Base-by-base conservation (phyloP, 768 basidiomycete species). In the Pulveroboletus frians region DNA sequence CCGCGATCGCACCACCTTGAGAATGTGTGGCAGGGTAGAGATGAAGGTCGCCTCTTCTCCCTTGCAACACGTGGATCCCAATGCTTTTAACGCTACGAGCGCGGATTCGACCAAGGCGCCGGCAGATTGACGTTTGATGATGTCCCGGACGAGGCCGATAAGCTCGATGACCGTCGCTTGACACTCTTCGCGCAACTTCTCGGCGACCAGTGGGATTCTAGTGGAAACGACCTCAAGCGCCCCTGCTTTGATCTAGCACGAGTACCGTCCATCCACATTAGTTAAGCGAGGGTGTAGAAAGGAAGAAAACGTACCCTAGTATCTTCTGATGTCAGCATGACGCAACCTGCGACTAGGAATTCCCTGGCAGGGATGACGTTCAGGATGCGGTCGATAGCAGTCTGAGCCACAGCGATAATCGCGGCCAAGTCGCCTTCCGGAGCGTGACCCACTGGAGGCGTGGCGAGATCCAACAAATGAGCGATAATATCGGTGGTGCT, bases 11-110 rank as follows among this genome's bases (percentile, higher is more conserved):
- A 80, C 72, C 3, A 74, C 68, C 11, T 69, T 64, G 18, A 94
- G 67, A 3, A 88, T 59, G 5, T 73, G 63, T 2, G 88, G 85
- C 8, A 94, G 64, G 3, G 79, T 68, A 15, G 76, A 73, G 0
- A 82, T 71, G 6, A 95, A 63, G 0, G 77, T 61, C 9, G 73
- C 62, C 55, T 92, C 88, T 67, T 97, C 93, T 30, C 81, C 81
- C 0, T 76, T 47, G 39, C 74, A 70, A 38, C 82, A 69, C 0
- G 88, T 83, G 0, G 69, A 60, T 17, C 77, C 79, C 43, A 95
- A 72, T 0, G 77, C 72, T 23, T 73, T 71, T 43, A 95, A 61
- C 4, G 88, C 84, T 13, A 68, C 65, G 47, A 88, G 73, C n/a
- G 82, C 78, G 41, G 79, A 69, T 3, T 62, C 50, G 6, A 69